These are phyloP conservation scores for Oryza nivara DNA, from an alignment of 176 grass and related monocot species.

Conservation along the genomic window DNA sequence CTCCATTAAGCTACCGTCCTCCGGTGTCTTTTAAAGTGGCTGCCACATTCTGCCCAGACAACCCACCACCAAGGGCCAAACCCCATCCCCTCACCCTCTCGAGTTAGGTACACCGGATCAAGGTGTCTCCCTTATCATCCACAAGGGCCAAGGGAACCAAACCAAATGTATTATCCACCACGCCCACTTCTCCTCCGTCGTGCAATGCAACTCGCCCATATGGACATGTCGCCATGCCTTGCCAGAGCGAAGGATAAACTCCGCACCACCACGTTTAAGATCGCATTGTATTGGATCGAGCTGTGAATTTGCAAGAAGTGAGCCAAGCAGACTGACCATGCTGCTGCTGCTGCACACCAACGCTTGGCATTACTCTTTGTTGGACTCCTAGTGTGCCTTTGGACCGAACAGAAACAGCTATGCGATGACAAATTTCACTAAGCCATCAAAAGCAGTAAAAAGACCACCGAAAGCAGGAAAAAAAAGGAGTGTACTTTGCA, in stretches of 20 bases:
- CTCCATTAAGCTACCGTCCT: constrained; percentile 42
- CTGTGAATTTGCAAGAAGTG: not conserved
- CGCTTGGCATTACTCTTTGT: not conserved
- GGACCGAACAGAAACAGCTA: constrained; percentile 3
- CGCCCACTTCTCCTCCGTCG: not conserved
- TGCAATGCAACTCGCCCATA: constrained; percentile 32
- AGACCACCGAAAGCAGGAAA: constrained; percentile 33
- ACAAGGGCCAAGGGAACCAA: not conserved
- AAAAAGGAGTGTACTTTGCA: constrained; percentile 13
- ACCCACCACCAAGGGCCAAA: constrained; percentile 33
- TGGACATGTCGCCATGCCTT: constrained; percentile 20
- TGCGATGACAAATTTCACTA: not conserved
- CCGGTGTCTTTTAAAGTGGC: constrained; percentile 40
- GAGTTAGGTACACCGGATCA: constrained; percentile 38
- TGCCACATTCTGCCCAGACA: constrained; percentile 54
- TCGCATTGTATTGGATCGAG: not conserved
- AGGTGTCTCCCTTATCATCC: constrained; percentile 34
- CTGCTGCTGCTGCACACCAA: not conserved
- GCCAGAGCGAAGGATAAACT: constrained; percentile 1
- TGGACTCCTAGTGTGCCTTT: not conserved
- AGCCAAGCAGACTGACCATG: constrained; percentile 6
- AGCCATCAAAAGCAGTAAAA: constrained; percentile 39
- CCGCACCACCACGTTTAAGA: constrained; percentile 27
- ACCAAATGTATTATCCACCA: not conserved
- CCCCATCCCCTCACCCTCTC: constrained; percentile 9